Evolutionary conservation across 768 basidiomycete species (phyloP), one percentile per base, ranked within the genome.

Genomic region (Auricularia cornea): DNA sequence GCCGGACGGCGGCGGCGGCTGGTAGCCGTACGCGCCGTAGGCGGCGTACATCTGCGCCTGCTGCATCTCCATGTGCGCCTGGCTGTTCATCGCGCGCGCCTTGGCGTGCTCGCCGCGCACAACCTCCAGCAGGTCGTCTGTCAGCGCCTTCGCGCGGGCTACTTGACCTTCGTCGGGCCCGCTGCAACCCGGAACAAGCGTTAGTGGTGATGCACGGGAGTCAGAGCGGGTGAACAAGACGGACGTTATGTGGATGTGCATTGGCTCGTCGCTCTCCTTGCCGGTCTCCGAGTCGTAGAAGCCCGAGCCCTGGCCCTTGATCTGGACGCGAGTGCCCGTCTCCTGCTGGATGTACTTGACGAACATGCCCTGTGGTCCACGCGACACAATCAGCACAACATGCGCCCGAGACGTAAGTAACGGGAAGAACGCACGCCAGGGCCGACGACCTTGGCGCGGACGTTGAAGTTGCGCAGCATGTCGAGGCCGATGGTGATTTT

Each of bases 271-370:
- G 52, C 88, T 84, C 75, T 96, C 94, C 70, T 86, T 79, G 2
- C 92, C 90, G 0, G 93, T 94, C 68, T 94, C 92, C 63, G 84
- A 84, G 70, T 99, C 96, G 66, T 96, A 87, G 72, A 97, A 99
- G 1, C 96, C 96, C 29, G 93, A 95, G 4, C 96, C 96, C 16
- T 86, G 69, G 23, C 96, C 96, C 75, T 98, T 98, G 69, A 99
- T 97, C 73, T 99, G 96, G 10, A 99, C 96, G 64, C 96, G 84
- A 5, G 95, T 96, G 31, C 88, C 88, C 0, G 96, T 99, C 75
- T 99, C 96, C 69, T 89, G 84, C 75, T 99, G 96, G 59, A 98
- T 98, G 72, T 94, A 94, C 76, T 99, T 99, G 68, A 99, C 96
- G 70, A 98, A 99, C 67, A 93, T 87, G 67, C 95, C 95, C 90